Evolutionary conservation across 2,329 filamentous ascomycete species (phyloP).

Genomic region (Neurospora sp.): DNA sequence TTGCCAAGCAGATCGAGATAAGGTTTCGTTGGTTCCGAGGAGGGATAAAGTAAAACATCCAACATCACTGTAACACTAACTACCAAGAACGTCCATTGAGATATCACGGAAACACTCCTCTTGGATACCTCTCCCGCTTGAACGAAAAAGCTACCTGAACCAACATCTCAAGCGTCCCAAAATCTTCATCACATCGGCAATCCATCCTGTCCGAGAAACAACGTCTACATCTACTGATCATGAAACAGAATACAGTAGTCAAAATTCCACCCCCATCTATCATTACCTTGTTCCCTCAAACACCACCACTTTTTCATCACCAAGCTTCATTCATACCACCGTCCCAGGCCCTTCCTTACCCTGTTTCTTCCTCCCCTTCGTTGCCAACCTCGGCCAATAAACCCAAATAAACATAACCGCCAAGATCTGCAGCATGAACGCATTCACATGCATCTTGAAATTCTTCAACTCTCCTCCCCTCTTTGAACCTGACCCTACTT

Average conservation of each 20-base stretch:
- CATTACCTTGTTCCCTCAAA: neutral
- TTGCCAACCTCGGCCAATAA: constrained; percentile 8
- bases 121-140: neutral
- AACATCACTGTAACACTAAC: neutral
- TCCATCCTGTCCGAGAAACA: neutral
- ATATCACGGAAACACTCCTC: neutral
- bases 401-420: constrained; percentile 6
- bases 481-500: neutral
- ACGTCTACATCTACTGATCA: neutral
- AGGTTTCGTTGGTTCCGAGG: neutral
- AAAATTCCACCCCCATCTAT: neutral
- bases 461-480: neutral
- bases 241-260: neutral
- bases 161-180: neutral
- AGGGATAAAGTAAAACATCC: neutral
- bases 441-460: constrained; percentile 9
- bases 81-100: neutral
- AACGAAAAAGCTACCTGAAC: neutral
- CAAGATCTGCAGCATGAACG: constrained; percentile 10
- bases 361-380: constrained; percentile 1
- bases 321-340: neutral
- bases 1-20: neutral
- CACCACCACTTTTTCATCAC: neutral
- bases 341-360: neutral
- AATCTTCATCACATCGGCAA: neutral